Conservation (phyloP, 306 rosid species). For the Prunus mira region DNA sequence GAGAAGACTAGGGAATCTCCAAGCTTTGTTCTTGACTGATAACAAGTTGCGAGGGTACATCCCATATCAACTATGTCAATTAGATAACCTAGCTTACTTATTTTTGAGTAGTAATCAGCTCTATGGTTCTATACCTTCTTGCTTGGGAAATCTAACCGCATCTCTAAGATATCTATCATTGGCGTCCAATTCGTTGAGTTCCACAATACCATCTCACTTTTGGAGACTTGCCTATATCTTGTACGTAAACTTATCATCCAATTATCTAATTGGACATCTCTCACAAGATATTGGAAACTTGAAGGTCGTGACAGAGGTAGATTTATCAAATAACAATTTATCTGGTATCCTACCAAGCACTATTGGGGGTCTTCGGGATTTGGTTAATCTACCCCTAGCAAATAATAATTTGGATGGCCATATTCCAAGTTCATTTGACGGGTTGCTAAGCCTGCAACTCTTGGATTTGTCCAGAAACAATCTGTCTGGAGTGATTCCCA, state of each 20-base stretch:
- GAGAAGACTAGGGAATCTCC: background rate
- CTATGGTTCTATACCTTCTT: background rate
- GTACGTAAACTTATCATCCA: background rate
- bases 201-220: constrained; percentile 1
- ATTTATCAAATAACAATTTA: background rate
- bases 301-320: background rate
- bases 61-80: background rate
- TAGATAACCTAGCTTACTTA: background rate
- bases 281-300: background rate
- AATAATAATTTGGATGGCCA: background rate
- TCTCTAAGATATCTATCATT: background rate
- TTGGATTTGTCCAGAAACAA: background rate
- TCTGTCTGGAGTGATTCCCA: background rate
- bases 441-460: background rate
- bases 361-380: background rate
- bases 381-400: background rate
- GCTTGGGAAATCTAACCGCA: background rate
- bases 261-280: background rate
- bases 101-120: background rate
- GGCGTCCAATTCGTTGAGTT: background rate
- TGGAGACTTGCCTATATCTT: background rate
- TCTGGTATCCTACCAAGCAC: background rate
- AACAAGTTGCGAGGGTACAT: background rate
- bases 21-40: background rate
- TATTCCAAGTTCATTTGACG: background rate